Evolutionary conservation across 208 protist genomes (phyloP).

Genomic region (Crithidia sp.): DNA sequence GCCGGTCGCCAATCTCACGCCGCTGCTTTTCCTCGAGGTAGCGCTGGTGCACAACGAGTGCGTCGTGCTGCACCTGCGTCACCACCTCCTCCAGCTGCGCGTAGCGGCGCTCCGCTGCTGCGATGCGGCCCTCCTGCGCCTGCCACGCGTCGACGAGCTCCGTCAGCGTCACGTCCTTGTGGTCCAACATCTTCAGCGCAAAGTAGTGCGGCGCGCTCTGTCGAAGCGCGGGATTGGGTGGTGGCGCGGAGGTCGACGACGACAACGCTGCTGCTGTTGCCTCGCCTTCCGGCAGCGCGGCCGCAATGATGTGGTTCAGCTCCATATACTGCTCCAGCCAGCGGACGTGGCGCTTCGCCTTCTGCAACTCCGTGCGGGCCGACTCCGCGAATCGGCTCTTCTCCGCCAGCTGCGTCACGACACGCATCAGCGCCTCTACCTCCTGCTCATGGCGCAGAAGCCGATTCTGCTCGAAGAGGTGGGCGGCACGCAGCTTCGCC

Average conservation of each 20-base stretch:
- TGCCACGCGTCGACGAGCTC: constrained; percentile 82
- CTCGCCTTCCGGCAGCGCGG: constrained; percentile 31
- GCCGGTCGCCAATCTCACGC: constrained; percentile 73
- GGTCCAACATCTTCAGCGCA: constrained; percentile 71
- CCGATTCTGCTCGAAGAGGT: constrained; percentile 48
- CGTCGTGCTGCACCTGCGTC: constrained; percentile 59
- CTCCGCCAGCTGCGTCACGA: constrained; percentile 66
- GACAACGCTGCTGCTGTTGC: background rate
- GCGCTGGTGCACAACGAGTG: constrained; percentile 61
- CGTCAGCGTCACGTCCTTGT: constrained; percentile 78
- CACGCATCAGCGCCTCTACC: constrained; percentile 62
- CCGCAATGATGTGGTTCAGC: constrained; percentile 61
- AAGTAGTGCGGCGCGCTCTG: constrained; percentile 72
- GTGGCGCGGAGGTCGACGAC: background rate
- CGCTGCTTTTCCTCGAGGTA: constrained; percentile 81
- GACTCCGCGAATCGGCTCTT: constrained; percentile 48
- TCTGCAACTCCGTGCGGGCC: constrained; percentile 39
- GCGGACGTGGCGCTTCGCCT: constrained; percentile 63
- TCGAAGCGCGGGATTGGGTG: constrained; percentile 15
- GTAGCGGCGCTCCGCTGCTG: constrained; percentile 43
- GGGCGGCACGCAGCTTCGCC: constrained; percentile 55
- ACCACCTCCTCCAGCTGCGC: constrained; percentile 39
- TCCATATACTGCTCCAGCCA: constrained; percentile 71
- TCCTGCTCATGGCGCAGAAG: constrained; percentile 54
- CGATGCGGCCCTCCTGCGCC: constrained; percentile 59